Base-by-base conservation (phyloP, 2,329 filamentous ascomycete species). In the Pseudohalonectria lignicola region DNA sequence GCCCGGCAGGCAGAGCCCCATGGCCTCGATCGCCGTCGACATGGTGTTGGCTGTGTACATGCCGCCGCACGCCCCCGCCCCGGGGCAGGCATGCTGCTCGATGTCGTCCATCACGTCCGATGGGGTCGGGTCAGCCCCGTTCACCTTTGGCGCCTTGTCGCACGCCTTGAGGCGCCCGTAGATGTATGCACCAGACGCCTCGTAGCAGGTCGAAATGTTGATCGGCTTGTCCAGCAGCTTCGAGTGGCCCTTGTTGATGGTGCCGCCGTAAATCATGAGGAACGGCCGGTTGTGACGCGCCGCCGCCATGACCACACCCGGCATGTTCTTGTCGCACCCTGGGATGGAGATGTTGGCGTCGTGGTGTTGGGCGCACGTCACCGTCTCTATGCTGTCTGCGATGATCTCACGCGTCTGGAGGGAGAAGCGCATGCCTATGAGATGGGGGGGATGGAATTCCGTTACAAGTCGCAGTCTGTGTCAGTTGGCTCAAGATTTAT, bases 251-350 rank as follows among this genome's bases (percentile, higher is more conserved):
- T 86, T 86, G 53, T 79, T 78, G 58, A 96, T 98, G 31, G 85
- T 87, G 35, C 92, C 92, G 49, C 92, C 92, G 55, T 98, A 98
- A 21, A 98, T 85, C 92, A 98, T 98, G 56, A 98, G 71, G 51
- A 85, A 87, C 21, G 92, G 92, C 34, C 92, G 72, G 68, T 98
- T 96, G 48, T 95, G 79, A 49, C 92, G 77, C 28, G 87, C 90
- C 85, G 95, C 95, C 40, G 88, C 92, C 53, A 92, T 92, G 51
- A 87, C 66, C 11, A 92, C 85, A 60, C 85, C 85, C 1, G 87
- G 87, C 92, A 98, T 96, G 67, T 98, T 98, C 78, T 98, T 98
- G 74, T 98, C 92, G 63, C 92, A 98, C 35, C 92, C 92, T 12
- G 92, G 92, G 52, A 98, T 83, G 38, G 86, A 94, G 56, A 98